phyloP scores from a whole-genome alignment of 2,329 filamentous ascomycete genomes.

The Neonectria sp. region DNA sequence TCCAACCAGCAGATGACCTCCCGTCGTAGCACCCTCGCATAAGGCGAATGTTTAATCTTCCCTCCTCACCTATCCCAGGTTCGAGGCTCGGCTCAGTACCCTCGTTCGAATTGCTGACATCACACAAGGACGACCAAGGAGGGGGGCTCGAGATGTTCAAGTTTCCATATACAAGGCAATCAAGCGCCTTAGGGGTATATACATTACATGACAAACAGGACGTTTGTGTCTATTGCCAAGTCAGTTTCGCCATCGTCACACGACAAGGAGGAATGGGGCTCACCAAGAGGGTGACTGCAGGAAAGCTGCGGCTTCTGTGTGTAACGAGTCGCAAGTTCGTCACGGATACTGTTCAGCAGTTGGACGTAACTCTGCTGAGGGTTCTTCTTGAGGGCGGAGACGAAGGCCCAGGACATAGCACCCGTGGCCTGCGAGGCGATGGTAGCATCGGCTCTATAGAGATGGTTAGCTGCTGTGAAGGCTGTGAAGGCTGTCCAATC shows the following conservation, averaged over 20 bases:
- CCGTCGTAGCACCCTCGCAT: constrained; percentile 16
- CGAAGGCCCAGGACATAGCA: constrained; percentile 99
- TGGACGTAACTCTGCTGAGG: constrained; percentile 98
- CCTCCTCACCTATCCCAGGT: constrained; percentile 1
- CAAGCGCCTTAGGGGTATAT: constrained; percentile 23
- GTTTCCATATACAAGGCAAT: constrained; percentile 34
- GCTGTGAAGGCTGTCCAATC: neutral
- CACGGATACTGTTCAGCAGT: constrained; percentile 94
- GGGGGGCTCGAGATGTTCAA: constrained; percentile 28
- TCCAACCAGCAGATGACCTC: constrained; percentile 23
- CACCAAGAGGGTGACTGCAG: constrained; percentile 96
- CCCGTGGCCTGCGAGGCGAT: constrained; percentile 93
- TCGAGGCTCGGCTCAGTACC: neutral
- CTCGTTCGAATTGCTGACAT: constrained; percentile 3
- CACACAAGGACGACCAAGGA: constrained; percentile 6
- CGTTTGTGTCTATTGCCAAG: constrained; percentile 68
- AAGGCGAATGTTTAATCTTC: constrained; percentile 7
- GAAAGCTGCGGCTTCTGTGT: constrained; percentile 96
- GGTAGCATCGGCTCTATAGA: constrained; percentile 85
- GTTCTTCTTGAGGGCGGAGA: constrained; percentile 93
- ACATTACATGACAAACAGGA: constrained; percentile 74
- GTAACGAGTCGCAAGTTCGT: constrained; percentile 91
- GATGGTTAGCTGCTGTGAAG: constrained; percentile 31
- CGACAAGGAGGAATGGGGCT: constrained; percentile 49
- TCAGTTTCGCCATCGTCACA: constrained; percentile 20